Conservation (phyloP, 2,329 filamentous ascomycete species). For the Polytolypa hystricis region DNA sequence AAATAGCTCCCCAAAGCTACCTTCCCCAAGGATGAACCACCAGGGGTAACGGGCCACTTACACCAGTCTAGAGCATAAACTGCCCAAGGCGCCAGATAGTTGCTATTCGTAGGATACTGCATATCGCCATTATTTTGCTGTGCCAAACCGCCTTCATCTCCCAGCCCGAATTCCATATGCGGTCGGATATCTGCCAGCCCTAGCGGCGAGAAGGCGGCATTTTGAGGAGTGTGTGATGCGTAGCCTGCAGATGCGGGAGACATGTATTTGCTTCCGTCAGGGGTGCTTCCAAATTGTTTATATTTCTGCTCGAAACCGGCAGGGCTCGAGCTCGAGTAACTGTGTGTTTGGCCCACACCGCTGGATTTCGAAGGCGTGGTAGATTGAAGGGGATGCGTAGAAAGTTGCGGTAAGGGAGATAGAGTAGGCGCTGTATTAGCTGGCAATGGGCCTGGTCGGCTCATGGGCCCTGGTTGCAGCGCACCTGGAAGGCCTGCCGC, state of each 20-base stretch:
- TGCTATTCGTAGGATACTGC: slow-evolving; percentile 64
- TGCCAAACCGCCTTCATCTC: slow-evolving; percentile 52
- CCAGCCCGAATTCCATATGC: slow-evolving; percentile 68
- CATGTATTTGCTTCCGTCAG: slow-evolving; percentile 56
- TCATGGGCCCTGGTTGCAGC: slow-evolving; percentile 44
- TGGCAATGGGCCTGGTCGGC: slow-evolving; percentile 42
- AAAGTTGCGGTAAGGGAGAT: slow-evolving; percentile 44
- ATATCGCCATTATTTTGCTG: slow-evolving; percentile 56
- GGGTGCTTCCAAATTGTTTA: slow-evolving; percentile 54
- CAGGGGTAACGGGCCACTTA: slow-evolving; percentile 76
- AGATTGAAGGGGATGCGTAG: slow-evolving; percentile 32
- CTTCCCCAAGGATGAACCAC: slow-evolving; percentile 65
- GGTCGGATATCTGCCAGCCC: slow-evolving; percentile 87
- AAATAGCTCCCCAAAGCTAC: slow-evolving; percentile 91
- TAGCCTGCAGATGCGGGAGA: slow-evolving; percentile 34
- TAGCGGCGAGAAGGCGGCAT: slow-evolving; percentile 70
- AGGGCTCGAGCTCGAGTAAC: slow-evolving; percentile 77
- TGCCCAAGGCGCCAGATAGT: slow-evolving; percentile 87
- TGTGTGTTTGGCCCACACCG: slow-evolving; percentile 55
- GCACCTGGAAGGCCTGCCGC: slow-evolving; percentile 46
- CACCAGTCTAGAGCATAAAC: slow-evolving; percentile 98
- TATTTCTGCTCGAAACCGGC: slow-evolving; percentile 49
- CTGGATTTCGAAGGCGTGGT: slow-evolving; percentile 54
- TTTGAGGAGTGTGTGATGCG: slow-evolving; percentile 42
- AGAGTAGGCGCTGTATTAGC: slow-evolving; percentile 48